phyloP scores from a whole-genome alignment of 139 green algal genomes.

The Pleodorina starrii region DNA sequence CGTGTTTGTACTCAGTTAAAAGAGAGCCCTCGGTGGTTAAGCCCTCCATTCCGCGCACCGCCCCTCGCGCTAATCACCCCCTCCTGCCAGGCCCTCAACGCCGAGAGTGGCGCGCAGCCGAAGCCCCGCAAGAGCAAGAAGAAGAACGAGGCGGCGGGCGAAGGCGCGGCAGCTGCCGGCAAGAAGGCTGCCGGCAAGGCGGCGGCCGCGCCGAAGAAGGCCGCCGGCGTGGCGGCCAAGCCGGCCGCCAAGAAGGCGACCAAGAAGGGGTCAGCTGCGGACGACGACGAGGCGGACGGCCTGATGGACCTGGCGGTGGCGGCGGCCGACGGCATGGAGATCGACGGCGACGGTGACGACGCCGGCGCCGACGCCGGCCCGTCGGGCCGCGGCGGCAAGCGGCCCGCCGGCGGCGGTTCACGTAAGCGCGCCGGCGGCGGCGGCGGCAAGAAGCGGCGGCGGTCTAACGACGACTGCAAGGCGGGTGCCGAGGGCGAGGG shows the following conservation, averaged over 20 bases:
- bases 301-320: not conserved
- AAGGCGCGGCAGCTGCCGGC: not conserved
- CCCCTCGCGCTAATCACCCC: too few species aligned
- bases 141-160: not conserved
- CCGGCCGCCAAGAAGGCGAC: not conserved
- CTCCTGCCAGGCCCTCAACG: slow-evolving; percentile 37
- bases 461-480: too few species aligned
- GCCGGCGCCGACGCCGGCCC: not conserved
- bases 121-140: slow-evolving; percentile 42
- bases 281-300: not conserved
- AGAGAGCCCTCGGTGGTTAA: too few species aligned
- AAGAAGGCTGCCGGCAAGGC: not conserved
- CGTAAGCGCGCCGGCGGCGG: not conserved
- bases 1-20: too few species aligned
- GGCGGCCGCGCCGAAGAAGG: not conserved
- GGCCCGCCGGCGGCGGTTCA: not conserved
- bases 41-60: too few species aligned
- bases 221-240: too few species aligned
- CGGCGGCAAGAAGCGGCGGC: not conserved
- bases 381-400: not conserved
- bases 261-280: not conserved
- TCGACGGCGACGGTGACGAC: not conserved
- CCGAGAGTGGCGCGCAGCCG: slow-evolving; percentile 35
- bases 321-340: slow-evolving; percentile 30
- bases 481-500: not conserved